Percentiles rank a stretch among this genome's conserved stretches.
phyloP scores from a whole-genome alignment of 257 asterid species.

The Phtheirospermum japonicum region DNA sequence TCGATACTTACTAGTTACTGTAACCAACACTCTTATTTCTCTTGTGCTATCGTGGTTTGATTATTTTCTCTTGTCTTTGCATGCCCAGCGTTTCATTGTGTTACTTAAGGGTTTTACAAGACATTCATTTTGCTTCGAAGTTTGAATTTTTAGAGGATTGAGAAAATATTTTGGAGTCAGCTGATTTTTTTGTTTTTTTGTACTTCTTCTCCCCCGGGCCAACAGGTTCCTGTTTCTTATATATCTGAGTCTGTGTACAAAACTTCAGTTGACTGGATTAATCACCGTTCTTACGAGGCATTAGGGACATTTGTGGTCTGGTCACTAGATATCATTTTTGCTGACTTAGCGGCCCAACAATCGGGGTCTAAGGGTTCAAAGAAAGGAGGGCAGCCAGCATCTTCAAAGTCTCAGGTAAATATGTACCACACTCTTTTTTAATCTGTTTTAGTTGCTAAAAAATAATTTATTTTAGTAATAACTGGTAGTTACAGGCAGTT shows the following conservation, averaged over 20 bases:
- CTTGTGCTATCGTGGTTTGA: too few relatives aligned
- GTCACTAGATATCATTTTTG: constrained; percentile 67
- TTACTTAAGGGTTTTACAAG: too few relatives aligned
- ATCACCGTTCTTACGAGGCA: constrained; percentile 59
- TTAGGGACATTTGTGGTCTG: constrained; percentile 68
- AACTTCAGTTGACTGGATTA: constrained; percentile 84
- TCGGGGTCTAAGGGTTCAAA: constrained; percentile 55
- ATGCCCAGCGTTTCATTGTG: too few relatives aligned
- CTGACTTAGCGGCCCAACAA: constrained; percentile 59
- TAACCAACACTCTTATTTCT: too few relatives aligned
- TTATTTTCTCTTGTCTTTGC: too few relatives aligned
- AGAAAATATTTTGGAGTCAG: constrained; percentile 1
- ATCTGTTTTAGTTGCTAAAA: neutral
- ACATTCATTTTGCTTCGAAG: neutral
- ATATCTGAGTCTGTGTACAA: constrained; percentile 65
- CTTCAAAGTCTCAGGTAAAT: constrained; percentile 85
- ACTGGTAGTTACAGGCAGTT: neutral
- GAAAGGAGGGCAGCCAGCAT: constrained; percentile 57
- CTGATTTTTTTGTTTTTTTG: constrained; percentile 17
- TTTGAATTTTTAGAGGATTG: neutral
- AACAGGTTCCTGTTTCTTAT: constrained; percentile 72
- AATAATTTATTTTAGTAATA: neutral
- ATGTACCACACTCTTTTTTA: neutral
- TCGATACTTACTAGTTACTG: too few relatives aligned
- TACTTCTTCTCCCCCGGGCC: neutral